Conservation (phyloP, 2,329 filamentous ascomycete genomes). For the Paraphaeosphaeria minitans region DNA sequence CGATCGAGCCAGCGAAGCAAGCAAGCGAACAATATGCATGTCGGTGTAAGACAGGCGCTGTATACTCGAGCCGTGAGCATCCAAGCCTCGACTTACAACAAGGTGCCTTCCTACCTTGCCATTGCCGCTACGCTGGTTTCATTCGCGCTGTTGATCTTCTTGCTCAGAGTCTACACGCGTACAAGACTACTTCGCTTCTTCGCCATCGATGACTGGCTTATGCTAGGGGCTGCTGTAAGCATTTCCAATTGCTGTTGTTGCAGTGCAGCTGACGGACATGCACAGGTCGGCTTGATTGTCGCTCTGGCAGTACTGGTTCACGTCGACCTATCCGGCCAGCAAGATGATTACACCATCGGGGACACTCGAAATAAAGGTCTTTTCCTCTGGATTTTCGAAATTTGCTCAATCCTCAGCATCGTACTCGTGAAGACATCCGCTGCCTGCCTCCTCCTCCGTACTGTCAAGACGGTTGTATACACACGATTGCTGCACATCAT, state of each 20-base stretch:
- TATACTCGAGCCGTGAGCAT: conserved; percentile 21
- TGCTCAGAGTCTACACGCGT: conserved; percentile 53
- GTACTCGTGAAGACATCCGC: conserved; percentile 55
- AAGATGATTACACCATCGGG: conserved; percentile 39
- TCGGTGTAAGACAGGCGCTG: conserved; percentile 21
- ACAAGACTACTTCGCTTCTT: conserved; percentile 53
- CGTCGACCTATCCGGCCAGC: conserved; percentile 44
- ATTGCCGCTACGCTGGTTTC: conserved; percentile 49
- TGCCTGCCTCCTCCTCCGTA: conserved; percentile 52
- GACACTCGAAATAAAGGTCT: conserved; percentile 32
- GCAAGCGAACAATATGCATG: conserved; percentile 25
- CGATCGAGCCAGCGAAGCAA: conserved; percentile 15
- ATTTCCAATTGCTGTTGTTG: background rate
- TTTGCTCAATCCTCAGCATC: conserved; percentile 51
- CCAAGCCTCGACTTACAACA: conserved; percentile 40
- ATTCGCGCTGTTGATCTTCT: conserved; percentile 49
- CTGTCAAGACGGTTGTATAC: conserved; percentile 44
- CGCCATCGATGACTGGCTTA: conserved; percentile 57
- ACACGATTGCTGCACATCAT: conserved; percentile 47
- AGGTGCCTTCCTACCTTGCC: conserved; percentile 44
- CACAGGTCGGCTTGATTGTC: conserved; percentile 22
- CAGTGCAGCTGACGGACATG: conserved; percentile 15
- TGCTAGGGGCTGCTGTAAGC: conserved; percentile 47
- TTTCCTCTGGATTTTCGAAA: conserved; percentile 49
- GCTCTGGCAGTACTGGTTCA: conserved; percentile 15